Base-by-base conservation (phyloP, 179 eudicot species). In the Camellia oleifera region DNA sequence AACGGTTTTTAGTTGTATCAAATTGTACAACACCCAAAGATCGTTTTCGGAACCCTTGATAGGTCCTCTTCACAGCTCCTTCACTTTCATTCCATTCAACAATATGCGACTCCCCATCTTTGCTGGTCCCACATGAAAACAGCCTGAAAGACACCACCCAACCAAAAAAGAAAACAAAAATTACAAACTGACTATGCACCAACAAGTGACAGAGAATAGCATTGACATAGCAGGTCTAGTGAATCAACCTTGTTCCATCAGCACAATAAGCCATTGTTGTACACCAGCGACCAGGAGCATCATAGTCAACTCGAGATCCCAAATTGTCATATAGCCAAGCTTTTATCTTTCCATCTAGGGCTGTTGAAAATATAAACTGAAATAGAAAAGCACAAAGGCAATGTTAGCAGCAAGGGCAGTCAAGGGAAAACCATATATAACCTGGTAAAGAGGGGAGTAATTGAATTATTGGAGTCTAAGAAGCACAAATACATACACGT, bases 81-180 rank as follows among this genome's bases (percentile, higher is more conserved):
- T 95, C 99, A 80, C 95, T 94, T 84, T 94, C 99, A 88, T 95
- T 95, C 99, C 99, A 95, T 81, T 95, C 99, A 78, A 94, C 98
- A 79, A 95, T 91, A 83, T 90, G 91, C 17, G 95, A 94, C 61
- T 95, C 99, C 57, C 98, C 99, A 4, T 92, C 99, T 86, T 95
- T 95, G 86, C 94, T 95, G 26, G 99, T 94, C 32, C 98, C 98
- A 85, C 99, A 95, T 50, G 99, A 95, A 81, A 95, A 95, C 65
- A 95, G 86, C 86, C 99, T 95, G 82, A 12, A 60, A 74, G 68
- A 48, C 48, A 13, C 60, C 44, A 46, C 40, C 74, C 53, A 32
- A 66, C 81, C 73, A 58, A 44, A 40, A 48, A 74, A 1, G 15
- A 40, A n/a, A 73, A 60, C 18, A 79, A 79, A 69, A 77, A 26